A percentile compares a stretch with the other conserved stretches of the same genome.
phyloP scores from a whole-genome alignment of 768 basidiomycete genomes.

The Naematelia encephala region DNA sequence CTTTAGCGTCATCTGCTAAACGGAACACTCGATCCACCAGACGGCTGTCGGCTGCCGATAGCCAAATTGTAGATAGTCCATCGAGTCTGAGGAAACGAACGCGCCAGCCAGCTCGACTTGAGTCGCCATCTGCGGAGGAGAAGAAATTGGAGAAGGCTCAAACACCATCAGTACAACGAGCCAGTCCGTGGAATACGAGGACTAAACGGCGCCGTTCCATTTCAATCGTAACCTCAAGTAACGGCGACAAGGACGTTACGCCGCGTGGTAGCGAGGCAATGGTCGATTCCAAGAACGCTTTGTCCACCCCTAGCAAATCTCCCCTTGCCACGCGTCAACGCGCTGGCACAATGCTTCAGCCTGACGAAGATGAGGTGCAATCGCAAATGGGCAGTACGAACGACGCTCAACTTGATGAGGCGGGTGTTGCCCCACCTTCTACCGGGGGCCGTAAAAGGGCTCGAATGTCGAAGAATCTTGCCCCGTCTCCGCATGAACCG shows the following conservation, averaged over 20 bases:
- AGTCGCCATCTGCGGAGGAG: neutral
- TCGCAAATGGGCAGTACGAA: neutral
- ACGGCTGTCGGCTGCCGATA: neutral
- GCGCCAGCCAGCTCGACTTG: neutral
- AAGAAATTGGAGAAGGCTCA: neutral
- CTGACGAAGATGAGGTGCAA: neutral
- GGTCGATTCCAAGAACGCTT: too few species aligned
- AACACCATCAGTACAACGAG: neutral
- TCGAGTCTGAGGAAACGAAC: neutral
- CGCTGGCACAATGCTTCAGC: neutral
- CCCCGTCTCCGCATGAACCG: neutral
- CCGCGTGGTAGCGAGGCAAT: neutral
- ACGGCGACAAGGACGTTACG: neutral
- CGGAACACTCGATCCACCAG: neutral
- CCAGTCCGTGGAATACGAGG: conserved; percentile 2
- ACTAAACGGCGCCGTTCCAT: neutral
- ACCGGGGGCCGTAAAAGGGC: neutral
- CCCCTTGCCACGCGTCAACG: too few species aligned
- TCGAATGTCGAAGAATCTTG: neutral
- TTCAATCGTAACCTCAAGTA: neutral
- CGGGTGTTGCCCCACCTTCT: neutral
- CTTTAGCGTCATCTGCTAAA: neutral
- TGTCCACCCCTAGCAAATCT: too few species aligned
- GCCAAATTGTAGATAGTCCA: neutral
- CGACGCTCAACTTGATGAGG: neutral